Evolutionary conservation across 805 yeast species (phyloP).

Genomic region (Yarrowia keelungensis): DNA sequence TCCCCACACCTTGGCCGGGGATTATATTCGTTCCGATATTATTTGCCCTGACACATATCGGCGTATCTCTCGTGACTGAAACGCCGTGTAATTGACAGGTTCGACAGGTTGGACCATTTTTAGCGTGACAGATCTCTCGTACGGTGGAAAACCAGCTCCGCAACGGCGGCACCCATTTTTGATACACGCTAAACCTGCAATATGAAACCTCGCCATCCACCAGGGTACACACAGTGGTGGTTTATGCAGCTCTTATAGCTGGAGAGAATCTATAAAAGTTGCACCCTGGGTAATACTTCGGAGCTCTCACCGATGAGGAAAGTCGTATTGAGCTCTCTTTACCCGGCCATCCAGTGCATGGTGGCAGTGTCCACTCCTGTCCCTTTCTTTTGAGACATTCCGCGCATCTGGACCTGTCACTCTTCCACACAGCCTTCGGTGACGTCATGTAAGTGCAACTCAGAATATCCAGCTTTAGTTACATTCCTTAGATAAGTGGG

Average conservation of each 20-base stretch:
- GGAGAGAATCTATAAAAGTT: too few relatives aligned
- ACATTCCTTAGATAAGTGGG: background rate
- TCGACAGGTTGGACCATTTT: background rate
- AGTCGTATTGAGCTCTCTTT: background rate
- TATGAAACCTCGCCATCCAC: too few relatives aligned
- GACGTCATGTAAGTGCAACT: constrained; percentile 4
- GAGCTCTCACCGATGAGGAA: background rate
- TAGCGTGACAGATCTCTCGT: too few relatives aligned
- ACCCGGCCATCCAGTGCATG: background rate
- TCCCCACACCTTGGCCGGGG: constrained; percentile 12
- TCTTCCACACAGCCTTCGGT: background rate
- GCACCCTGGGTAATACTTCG: too few relatives aligned
- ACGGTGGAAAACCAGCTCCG: too few relatives aligned
- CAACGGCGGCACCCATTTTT: too few relatives aligned
- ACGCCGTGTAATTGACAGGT: background rate
- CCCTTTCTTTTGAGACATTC: background rate
- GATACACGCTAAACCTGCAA: too few relatives aligned
- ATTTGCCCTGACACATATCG: background rate
- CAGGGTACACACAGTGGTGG: too few relatives aligned
- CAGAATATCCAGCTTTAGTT: background rate
- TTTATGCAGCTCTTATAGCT: too few relatives aligned
- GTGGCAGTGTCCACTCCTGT: background rate
- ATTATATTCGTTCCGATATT: background rate
- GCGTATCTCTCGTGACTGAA: background rate
- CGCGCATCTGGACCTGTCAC: constrained; percentile 3